Base-by-base conservation (phyloP, 192 early-diverging fungal genomes). In the Lobulomyces angularis region DNA sequence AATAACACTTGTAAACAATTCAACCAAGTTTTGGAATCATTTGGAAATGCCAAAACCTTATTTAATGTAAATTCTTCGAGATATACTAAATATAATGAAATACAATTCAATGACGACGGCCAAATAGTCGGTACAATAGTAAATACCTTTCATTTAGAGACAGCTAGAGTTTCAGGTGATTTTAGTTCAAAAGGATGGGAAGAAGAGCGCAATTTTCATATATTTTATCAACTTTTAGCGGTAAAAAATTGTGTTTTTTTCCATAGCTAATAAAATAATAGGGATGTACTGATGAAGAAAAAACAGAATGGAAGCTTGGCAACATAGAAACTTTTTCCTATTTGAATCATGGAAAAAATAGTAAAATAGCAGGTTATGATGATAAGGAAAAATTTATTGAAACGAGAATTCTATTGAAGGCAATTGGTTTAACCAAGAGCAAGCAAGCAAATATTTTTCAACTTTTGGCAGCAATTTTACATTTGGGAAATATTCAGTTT, bases 61-160 rank as follows among this genome's bases (percentile, higher is more conserved):
- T 50, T 58, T 32, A 84, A 86, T 56, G 53, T 65, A 39, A 82
- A 88, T 56, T 84, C 87, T 4, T 89, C 88, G 19, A 75, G 86
- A 27, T 81, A 84, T 37, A 86, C 82, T 8, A 72, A 79, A 39
- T 90, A 84, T 46, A 81, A 80, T 3, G 87, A 91, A 70, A 58
- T 95, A 31, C 86, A 90, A 50, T 95, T 89, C 50, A 84, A 90
- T 55, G 84, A 84, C 55, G 77, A 84, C n/a, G 86, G 87, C 6
- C 80, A 81, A 28, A 71, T 90, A 45, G 71, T 90, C 14, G 92
- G 92, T 5, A 79, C 82, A 12, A 89, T 85, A 56, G 69, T 79
- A 46, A 65, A 85, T 38, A 80, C 86, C 56, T 92, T 86, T 54
- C 71, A 88, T 45, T 63, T 93, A 30, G 90, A 93, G 41, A 78